Base-by-base conservation (phyloP, 768 basidiomycete genomes). In the Coprinopsis strossmayeri region DNA sequence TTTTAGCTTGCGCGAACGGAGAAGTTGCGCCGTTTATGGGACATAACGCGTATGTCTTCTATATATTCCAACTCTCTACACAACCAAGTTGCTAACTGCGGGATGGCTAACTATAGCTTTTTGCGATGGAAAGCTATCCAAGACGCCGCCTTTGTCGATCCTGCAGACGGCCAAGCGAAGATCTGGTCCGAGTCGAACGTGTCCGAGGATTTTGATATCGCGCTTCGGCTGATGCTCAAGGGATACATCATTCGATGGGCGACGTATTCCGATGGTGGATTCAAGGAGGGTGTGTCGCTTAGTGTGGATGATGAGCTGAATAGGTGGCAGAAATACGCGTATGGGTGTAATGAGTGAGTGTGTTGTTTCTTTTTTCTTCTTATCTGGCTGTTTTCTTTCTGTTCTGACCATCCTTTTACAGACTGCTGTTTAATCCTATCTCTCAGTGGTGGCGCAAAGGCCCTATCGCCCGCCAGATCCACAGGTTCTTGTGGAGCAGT, bases 231-330 rank as follows among this genome's bases (percentile, higher is more conserved):
- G 28, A 76, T 77, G 45, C 55, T 68, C 49, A 71, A 74, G 48
- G 87, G 84, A 1, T 89, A 84, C 57, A 77, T 79, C 53, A 81
- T 88, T 49, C 76, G 84, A 56, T 84, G 87, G 90, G 87, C 88
- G 42, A 88, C 87, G 1, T 94, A 94, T 62, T 83, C 81, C 1
- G 73, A 83, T n/a, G 81, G 87, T 28, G 83, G 73, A 3, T 95
- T 93, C 73, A 87, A 92, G 67, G 91, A 95, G 61, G 92, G 92
- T 55, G 91, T 95, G 23, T 87, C 85, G 1, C 71, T 95, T 24
- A 91, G 87, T 2, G 79, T 81, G 54, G 91, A 92, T 50, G 91
- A 94, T 61, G 91, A 95, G 61, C 63, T 93, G 39, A 92, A 91
- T 57, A 67, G 91, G 2, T 95, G 91, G 91, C 88, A 92, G 51